Base-by-base conservation (phyloP, 2,329 filamentous ascomycete species). In the Xylaria sp. region DNA sequence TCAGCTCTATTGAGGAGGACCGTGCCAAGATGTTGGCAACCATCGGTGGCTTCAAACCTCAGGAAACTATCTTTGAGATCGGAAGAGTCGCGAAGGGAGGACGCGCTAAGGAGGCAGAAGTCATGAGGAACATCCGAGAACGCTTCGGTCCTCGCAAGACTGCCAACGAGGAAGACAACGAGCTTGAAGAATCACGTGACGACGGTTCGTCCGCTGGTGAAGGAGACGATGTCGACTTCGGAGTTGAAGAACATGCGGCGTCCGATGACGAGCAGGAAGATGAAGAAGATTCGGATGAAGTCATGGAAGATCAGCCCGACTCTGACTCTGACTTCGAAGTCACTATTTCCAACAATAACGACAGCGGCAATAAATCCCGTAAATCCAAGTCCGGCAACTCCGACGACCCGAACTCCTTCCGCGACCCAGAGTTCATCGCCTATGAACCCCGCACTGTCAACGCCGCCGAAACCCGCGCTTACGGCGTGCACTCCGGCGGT, bases 11-110 rank as follows among this genome's bases (percentile, higher is more conserved):
- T 34, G 90, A 93, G 69, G 82, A 85, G 61, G 87, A 90, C 53
- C 84, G 92, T 37, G 86, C 92, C 53, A 86, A 89, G 54, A 96
- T 99, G 90, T 79, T 99, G 35, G 91, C 91, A 37, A 85, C 87
- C 60, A 91, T 99, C 59, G 92, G 91, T 68, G 88, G 89, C 1
- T 99, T 94, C 76, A 85, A 91, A 67, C 94, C 95, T 0, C 81
- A 87, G 49, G 94, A 99, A 75, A 97, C 93, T 0, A 91, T 99
- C n/a, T 99, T 99, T 68, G 94, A 99, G 74, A 87, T 97, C 63
- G 89, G 90, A 5, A 85, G 88, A 66, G 83, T 87, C 62, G 88
- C 86, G 46, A 88, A 89, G 65, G 80, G 75, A 2, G 80, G 79
- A 1, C 79, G 79, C 44, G 80, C 76, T 53, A 86, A 88, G 70